A percentile compares a stretch with the other conserved stretches of the same genome.
Evolutionary conservation across 2,329 filamentous ascomycete species (phyloP).

Genomic region (Colletotrichum sidae): DNA sequence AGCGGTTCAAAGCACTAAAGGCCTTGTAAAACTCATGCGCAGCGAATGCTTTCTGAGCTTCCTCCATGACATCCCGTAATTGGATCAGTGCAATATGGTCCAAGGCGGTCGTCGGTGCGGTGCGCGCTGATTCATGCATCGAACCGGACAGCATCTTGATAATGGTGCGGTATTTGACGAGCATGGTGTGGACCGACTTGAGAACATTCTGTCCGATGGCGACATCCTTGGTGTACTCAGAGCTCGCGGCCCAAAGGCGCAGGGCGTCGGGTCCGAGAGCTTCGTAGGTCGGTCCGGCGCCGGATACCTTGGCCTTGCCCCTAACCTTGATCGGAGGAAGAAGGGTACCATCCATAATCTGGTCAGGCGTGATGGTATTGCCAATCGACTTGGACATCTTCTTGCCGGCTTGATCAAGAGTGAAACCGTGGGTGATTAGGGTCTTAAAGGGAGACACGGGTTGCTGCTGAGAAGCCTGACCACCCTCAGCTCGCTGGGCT

Average conservation of each 20-base stretch:
- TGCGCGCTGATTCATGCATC: slow-evolving; percentile 66
- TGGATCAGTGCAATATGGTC: slow-evolving; percentile 85
- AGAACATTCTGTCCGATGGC: slow-evolving; percentile 83
- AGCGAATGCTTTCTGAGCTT: slow-evolving; percentile 74
- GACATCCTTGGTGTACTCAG: slow-evolving; percentile 91
- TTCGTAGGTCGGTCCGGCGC: slow-evolving; percentile 63
- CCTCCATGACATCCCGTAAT: slow-evolving; percentile 72
- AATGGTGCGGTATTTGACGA: slow-evolving; percentile 90
- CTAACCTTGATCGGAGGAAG: slow-evolving; percentile 76
- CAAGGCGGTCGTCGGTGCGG: slow-evolving; percentile 64
- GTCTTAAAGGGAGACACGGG: slow-evolving; percentile 79
- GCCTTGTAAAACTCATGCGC: slow-evolving; percentile 87
- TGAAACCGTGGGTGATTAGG: slow-evolving; percentile 96
- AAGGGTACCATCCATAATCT: slow-evolving; percentile 88
- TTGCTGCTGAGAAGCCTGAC: slow-evolving; percentile 40
- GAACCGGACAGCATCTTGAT: slow-evolving; percentile 91
- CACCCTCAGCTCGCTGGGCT: slow-evolving; percentile 57
- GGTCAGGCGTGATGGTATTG: slow-evolving; percentile 82
- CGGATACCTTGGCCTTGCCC: slow-evolving; percentile 59
- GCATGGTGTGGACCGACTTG: slow-evolving; percentile 77
- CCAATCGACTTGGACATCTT: slow-evolving; percentile 99
- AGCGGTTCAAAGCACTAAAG: slow-evolving; percentile 79
- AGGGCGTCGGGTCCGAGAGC: slow-evolving; percentile 87
- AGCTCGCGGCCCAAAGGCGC: slow-evolving; percentile 90
- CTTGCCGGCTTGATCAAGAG: slow-evolving; percentile 86